Percentiles rank a stretch among this genome's conserved stretches.
Evolutionary conservation across 2,329 filamentous ascomycete species (phyloP).

Genomic region (Elsinoe fawcettii): DNA sequence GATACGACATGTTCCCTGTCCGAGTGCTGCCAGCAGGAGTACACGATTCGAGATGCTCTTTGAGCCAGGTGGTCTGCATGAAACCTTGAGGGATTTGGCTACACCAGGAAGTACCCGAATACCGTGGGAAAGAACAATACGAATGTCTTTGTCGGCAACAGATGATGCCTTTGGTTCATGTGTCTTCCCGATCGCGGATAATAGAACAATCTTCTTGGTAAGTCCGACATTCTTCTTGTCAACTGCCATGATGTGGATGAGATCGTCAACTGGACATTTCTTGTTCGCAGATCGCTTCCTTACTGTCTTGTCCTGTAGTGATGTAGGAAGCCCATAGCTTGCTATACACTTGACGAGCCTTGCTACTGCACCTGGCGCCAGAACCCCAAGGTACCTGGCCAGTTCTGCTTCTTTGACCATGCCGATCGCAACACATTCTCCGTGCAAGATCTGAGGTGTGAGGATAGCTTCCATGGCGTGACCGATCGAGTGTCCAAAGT

Average conservation of each 20-base stretch:
- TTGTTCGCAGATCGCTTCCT: conserved; percentile 77
- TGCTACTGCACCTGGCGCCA: conserved; percentile 80
- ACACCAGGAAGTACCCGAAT: conserved; percentile 67
- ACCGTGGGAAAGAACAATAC: conserved; percentile 72
- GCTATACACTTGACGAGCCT: conserved; percentile 86
- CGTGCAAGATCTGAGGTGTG: conserved; percentile 89
- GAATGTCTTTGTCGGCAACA: conserved; percentile 78
- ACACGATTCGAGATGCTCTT: conserved; percentile 98
- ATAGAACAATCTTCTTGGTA: conserved; percentile 90
- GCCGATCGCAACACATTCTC: conserved; percentile 90
- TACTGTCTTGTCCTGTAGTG: conserved; percentile 74
- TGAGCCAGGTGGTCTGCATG: conserved; percentile 83
- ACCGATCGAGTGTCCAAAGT: conserved; percentile 96
- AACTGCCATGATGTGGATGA: conserved; percentile 89
- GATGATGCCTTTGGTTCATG: conserved; percentile 81
- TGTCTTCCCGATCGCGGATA: conserved; percentile 83
- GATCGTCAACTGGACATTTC: conserved; percentile 72
- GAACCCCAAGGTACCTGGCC: conserved; percentile 75
- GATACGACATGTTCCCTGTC: conserved; percentile 75
- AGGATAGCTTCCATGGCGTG: conserved; percentile 94
- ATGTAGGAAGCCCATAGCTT: conserved; percentile 85
- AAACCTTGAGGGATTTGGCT: conserved; percentile 55
- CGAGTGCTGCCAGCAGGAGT: conserved; percentile 85
- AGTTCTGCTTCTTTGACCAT: conserved; percentile 98
- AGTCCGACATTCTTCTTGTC: conserved; percentile 97